Evolutionary conservation across 495 filamentous ascomycete species (phyloP).

Genomic region (Podospora pseudocomata): DNA sequence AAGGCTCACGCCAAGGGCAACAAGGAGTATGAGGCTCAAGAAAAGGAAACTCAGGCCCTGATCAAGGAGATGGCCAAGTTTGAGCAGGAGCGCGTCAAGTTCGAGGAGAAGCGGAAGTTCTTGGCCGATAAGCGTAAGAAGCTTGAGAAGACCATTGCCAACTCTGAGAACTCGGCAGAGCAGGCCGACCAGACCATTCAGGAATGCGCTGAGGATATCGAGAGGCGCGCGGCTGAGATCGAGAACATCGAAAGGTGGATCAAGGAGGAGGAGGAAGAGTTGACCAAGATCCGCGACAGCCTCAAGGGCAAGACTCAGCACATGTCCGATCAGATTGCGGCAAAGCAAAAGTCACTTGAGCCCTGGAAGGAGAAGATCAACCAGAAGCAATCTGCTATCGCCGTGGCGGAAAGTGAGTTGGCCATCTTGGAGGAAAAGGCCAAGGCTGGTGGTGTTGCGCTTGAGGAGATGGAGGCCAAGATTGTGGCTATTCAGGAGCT

Average conservation of each 20-base stretch:
- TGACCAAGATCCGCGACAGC: slow-evolving; percentile 71
- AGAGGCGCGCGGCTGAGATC: slow-evolving; percentile 68
- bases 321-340: slow-evolving; percentile 85
- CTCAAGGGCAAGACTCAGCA: slow-evolving; percentile 94
- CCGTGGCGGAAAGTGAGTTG: slow-evolving; percentile 90
- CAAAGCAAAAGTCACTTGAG: slow-evolving; percentile 90
- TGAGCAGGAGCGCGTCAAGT: slow-evolving; percentile 94
- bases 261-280: slow-evolving; percentile 73
- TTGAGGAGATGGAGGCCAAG: slow-evolving; percentile 81
- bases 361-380: slow-evolving; percentile 98
- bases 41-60: slow-evolving; percentile 75
- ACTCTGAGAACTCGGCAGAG: slow-evolving; percentile 56
- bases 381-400: slow-evolving; percentile 86
- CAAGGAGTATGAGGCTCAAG: slow-evolving; percentile 77
- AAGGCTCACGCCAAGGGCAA: slow-evolving; percentile 76
- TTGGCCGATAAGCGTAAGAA: slow-evolving; percentile 86
- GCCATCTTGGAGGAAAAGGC: slow-evolving; percentile 84
- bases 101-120: slow-evolving; percentile 96
- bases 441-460: slow-evolving; percentile 75
- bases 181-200: slow-evolving; percentile 75
- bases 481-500: slow-evolving; percentile 67
- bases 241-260: slow-evolving; percentile 67
- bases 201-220: slow-evolving; percentile 72
- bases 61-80: slow-evolving; percentile 86
- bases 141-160: slow-evolving; percentile 80